phyloP scores from a whole-genome alignment of 129 eudicot genomes.

The Centaurea solstitialis region DNA sequence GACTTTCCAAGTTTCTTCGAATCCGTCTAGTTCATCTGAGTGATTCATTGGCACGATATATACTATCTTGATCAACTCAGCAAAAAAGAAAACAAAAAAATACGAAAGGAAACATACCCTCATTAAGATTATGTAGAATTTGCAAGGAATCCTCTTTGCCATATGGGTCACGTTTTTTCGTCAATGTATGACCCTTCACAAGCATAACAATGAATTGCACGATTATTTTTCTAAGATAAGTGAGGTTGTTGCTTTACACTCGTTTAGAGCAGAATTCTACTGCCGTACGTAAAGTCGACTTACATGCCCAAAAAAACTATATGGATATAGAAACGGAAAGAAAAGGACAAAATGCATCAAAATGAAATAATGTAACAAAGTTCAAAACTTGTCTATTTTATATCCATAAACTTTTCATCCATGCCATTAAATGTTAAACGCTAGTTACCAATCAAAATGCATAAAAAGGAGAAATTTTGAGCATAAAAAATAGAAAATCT shows the following conservation, averaged over 20 bases:
- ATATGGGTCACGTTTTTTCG: constrained; percentile 45
- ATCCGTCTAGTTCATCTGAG: constrained; percentile 53
- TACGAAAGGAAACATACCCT: constrained; percentile 47
- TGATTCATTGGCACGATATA: not conserved
- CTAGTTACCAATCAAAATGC: not conserved
- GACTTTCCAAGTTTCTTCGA: constrained; percentile 64
- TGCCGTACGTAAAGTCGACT: not conserved
- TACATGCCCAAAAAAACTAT: not conserved
- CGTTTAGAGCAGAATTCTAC: not conserved
- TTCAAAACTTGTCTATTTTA: not conserved
- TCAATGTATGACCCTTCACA: constrained; percentile 69
- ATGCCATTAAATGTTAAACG: not conserved
- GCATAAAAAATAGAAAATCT: not conserved
- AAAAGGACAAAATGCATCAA: not conserved
- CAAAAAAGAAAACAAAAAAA: not conserved
- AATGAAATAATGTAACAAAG: not conserved
- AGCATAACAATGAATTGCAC: not conserved
- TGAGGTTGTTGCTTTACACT: not conserved
- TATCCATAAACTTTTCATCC: not conserved
- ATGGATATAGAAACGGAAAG: not conserved
- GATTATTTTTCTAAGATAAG: not conserved
- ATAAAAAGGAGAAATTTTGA: not conserved
- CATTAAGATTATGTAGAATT: constrained; percentile 63
- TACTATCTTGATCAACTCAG: constrained; percentile 4
- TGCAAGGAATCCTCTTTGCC: constrained; percentile 59